Evolutionary conservation across 2,329 filamentous ascomycete genomes (phyloP).

Genomic region (Sphaerostilbella broomeana): DNA sequence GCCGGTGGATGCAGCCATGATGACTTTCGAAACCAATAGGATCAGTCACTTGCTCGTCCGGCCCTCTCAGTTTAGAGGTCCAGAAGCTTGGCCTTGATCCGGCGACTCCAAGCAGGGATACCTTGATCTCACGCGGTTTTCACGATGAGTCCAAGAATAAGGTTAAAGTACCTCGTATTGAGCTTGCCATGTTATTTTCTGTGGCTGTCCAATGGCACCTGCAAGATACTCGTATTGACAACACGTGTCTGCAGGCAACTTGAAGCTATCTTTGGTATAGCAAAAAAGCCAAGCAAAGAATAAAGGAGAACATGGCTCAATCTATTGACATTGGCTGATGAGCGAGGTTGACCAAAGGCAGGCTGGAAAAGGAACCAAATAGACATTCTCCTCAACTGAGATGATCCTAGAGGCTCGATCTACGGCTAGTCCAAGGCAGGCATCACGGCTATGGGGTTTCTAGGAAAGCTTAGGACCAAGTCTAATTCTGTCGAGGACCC

Average conservation of each 20-base stretch:
- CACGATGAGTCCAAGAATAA: constrained; percentile 6
- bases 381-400: background rate
- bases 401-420: background rate
- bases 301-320: constrained; percentile 6
- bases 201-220: constrained; percentile 4
- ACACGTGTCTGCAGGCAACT: no score
- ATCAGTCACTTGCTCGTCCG: no score
- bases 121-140: background rate
- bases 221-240: constrained; percentile 9
- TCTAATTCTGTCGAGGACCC: no score
- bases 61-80: no score
- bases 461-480: no score
- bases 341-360: background rate
- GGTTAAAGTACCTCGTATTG: constrained; percentile 12
- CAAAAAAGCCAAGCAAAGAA: constrained; percentile 7
- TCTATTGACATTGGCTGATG: constrained; percentile 9
- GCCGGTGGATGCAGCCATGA: background rate
- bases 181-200: constrained; percentile 7
- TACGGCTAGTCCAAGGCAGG: no score
- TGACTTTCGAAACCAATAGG: background rate
- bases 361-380: constrained; percentile 4
- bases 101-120: background rate
- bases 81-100: no score
- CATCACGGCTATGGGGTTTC: no score
- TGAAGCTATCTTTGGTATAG: constrained; percentile 4